These are phyloP conservation scores for Cryptococcus sp. DNA, from an alignment of 1,284 basidiomycete genomes.

Conservation along the genomic window DNA sequence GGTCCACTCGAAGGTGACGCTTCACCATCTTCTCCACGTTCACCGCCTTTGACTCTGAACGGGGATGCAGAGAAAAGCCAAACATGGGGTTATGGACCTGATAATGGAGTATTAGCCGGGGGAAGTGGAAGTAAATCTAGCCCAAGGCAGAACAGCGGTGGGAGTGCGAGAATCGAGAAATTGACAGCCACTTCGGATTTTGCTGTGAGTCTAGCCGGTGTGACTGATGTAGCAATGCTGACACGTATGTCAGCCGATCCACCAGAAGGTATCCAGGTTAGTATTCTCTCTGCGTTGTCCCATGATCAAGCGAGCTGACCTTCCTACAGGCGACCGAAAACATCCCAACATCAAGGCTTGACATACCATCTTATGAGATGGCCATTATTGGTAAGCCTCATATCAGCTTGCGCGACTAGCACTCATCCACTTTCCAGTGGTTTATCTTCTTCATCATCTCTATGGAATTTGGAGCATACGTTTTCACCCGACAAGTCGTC, in stretches of 20 bases:
- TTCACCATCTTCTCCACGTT: conserved; percentile 27
- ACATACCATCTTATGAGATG: conserved; percentile 77
- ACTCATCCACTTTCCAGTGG: conserved; percentile 50
- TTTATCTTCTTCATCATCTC: conserved; percentile 82
- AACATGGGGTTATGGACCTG: conserved; percentile 32
- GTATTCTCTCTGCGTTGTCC: conserved; percentile 3
- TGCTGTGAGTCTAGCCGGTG: conserved; percentile 52
- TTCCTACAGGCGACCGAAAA: not conserved
- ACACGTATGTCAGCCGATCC: conserved; percentile 58
- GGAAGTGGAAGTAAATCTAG: conserved; percentile 3
- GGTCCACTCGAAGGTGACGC: conserved; percentile 24
- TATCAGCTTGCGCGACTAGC: not conserved
- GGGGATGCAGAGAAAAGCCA: not conserved
- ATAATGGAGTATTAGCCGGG: conserved; percentile 13
- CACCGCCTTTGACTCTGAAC: conserved; percentile 12
- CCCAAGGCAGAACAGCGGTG: conserved; percentile 19
- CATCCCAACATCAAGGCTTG: conserved; percentile 63
- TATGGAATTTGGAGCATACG: conserved; percentile 78
- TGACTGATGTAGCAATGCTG: not conserved
- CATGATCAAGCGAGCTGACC: not conserved
- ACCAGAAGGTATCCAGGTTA: conserved; percentile 59
- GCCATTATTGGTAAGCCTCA: conserved; percentile 69
- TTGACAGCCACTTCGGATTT: conserved; percentile 87
- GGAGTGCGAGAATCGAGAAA: conserved; percentile 56
- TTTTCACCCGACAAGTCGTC: conserved; percentile 82